A percentile compares a stretch with the other conserved stretches of the same genome.
Conservation (phyloP, 2,329 filamentous ascomycete species). For the Periconia sp. region DNA sequence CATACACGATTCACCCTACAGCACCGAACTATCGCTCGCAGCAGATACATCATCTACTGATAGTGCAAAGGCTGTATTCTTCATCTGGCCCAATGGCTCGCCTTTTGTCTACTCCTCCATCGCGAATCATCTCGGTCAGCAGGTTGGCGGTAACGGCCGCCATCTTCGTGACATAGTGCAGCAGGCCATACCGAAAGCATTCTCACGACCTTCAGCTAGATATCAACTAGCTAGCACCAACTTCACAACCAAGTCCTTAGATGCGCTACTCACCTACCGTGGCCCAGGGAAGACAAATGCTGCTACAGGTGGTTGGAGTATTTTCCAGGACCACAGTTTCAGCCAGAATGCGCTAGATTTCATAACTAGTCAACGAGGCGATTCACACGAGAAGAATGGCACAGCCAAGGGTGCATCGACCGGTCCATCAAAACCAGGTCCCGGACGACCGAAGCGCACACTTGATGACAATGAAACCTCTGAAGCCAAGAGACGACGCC, state of each 20-base stretch:
- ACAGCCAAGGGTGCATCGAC: slow-evolving; percentile 14
- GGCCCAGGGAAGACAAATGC: slow-evolving; percentile 73
- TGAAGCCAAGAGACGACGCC: slow-evolving; percentile 62
- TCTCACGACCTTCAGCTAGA: slow-evolving; percentile 75
- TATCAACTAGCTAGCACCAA: slow-evolving; percentile 73
- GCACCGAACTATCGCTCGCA: slow-evolving; percentile 52
- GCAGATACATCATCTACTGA: slow-evolving; percentile 53
- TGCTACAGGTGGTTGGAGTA: slow-evolving; percentile 78
- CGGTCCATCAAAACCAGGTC: slow-evolving; percentile 30
- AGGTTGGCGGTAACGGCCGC: slow-evolving; percentile 45
- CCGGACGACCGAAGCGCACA: slow-evolving; percentile 34
- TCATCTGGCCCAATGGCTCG: slow-evolving; percentile 82
- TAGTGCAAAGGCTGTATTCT: slow-evolving; percentile 73
- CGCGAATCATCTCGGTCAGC: slow-evolving; percentile 46
- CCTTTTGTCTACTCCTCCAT: slow-evolving; percentile 74
- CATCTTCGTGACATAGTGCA: slow-evolving; percentile 74
- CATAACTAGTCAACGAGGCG: slow-evolving; percentile 37
- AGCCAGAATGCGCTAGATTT: slow-evolving; percentile 59
- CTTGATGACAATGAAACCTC: slow-evolving; percentile 33
- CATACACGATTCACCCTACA: slow-evolving; percentile 81
- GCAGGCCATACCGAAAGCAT: slow-evolving; percentile 80
- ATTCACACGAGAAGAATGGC: slow-evolving; percentile 23
- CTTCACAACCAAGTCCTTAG: slow-evolving; percentile 73
- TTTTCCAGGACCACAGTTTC: slow-evolving; percentile 71
- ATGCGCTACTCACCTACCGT: slow-evolving; percentile 70